These are phyloP conservation scores for Cercospora brassicicola DNA, from an alignment of 2,329 filamentous ascomycete genomes.

Conservation along the genomic window DNA sequence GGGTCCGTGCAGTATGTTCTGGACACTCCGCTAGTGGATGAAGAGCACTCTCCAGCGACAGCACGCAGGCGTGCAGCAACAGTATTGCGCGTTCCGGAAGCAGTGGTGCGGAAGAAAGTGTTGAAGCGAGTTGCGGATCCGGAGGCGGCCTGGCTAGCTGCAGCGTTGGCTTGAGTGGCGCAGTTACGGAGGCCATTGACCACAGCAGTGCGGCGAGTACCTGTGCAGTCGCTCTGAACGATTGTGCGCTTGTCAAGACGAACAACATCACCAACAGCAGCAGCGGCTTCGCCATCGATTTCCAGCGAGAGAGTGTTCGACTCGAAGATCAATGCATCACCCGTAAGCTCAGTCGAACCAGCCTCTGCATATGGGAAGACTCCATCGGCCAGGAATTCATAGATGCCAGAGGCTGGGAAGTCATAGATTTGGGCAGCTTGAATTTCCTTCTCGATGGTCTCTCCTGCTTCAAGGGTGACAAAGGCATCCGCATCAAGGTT, in stretches of 20 bases:
- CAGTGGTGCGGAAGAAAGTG: conserved; percentile 2
- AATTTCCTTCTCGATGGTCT: background rate
- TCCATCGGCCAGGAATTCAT: background rate
- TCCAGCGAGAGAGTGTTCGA: background rate
- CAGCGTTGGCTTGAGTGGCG: background rate
- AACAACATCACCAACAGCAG: background rate
- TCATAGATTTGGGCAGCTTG: background rate
- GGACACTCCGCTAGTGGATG: background rate
- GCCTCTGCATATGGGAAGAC: background rate
- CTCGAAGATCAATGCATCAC: background rate
- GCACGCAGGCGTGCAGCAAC: background rate
- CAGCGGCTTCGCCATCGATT: background rate
- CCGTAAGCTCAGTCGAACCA: background rate
- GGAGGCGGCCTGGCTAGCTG: background rate
- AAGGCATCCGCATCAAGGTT: background rate
- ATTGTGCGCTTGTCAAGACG: conserved; percentile 1
- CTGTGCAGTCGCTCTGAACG: background rate
- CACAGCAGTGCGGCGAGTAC: background rate
- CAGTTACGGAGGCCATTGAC: background rate
- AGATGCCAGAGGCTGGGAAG: background rate
- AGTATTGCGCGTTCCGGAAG: background rate
- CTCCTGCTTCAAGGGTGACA: background rate
- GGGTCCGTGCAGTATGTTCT: conserved; percentile 1
- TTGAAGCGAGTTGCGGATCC: conserved; percentile 1
- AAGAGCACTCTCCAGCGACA: background rate